A percentile compares a stretch with the other conserved stretches of the same genome.
phyloP scores from a whole-genome alignment of 805 yeast genomes.

The Kodamaea sagamina region DNA sequence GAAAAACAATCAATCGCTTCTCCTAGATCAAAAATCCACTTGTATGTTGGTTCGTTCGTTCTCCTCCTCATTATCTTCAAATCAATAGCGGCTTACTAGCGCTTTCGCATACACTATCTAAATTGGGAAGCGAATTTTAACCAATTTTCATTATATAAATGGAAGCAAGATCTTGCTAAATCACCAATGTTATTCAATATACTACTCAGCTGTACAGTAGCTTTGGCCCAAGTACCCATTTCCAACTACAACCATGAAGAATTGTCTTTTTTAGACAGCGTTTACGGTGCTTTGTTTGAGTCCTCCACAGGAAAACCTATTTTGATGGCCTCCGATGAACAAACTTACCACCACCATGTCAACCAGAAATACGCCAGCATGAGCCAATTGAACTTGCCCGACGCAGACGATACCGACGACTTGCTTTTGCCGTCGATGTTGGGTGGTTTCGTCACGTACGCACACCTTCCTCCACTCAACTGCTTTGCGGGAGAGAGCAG shows the following conservation, averaged over 20 bases:
- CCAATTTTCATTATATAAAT: not conserved
- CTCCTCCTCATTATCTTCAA: too few relatives aligned
- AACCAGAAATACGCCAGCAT: slow-evolving; percentile 17
- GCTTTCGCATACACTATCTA: not conserved
- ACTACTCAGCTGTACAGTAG: not conserved
- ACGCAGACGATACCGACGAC: slow-evolving; percentile 35
- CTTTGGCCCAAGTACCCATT: slow-evolving; percentile 5
- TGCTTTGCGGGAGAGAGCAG: slow-evolving; percentile 38
- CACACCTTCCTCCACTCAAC: slow-evolving; percentile 37
- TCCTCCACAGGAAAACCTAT: slow-evolving; percentile 11
- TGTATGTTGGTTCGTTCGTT: too few relatives aligned
- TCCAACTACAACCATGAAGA: not conserved
- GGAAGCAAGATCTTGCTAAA: too few relatives aligned
- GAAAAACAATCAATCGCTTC: too few relatives aligned
- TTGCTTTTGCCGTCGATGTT: slow-evolving; percentile 25
- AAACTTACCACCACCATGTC: not conserved
- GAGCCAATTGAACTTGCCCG: slow-evolving; percentile 29
- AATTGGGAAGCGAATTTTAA: slow-evolving; percentile 2
- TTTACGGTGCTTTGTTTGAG: slow-evolving; percentile 29
- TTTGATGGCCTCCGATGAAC: not conserved
- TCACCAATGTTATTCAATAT: not conserved
- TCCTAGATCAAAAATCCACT: too few relatives aligned
- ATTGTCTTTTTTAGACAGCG: slow-evolving; percentile 24
- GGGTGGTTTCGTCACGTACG: slow-evolving; percentile 59
- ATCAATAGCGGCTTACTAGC: too few relatives aligned